Base-by-base conservation (phyloP, 1,139 yeast species). In the Hemisphaericaspora subhashii region DNA sequence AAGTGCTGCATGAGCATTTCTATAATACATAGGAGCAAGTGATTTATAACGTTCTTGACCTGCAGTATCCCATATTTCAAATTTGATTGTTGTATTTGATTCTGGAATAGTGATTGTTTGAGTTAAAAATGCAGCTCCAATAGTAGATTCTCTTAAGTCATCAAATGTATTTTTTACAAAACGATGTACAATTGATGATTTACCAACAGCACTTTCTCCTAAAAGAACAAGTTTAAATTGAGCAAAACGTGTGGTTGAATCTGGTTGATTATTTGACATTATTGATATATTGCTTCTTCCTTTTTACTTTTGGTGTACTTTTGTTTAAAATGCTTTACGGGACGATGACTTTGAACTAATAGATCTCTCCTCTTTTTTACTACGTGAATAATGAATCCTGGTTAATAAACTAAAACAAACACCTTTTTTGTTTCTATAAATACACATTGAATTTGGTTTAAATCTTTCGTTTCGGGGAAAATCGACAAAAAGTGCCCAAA, bases 101-200 rank as follows among this genome's bases (percentile, higher is more conserved):
- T 62, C 64, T 4, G 67, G 66, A 33, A 63, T 53, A 12, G 58
- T 81, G 68, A 62, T 82, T 72, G 95, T 86, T 58, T 92, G 98
- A 12, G 98, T 90, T 43, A 92, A 71, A 60, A 92, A 92, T 3
- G 98, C 98, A 3, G 98, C 98, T 12, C 98, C 98, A 45, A 92
- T 92, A 6, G 98, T 92, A 17, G 96, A 86, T 63, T 92, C 98
- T 52, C 97, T 77, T 66, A 86, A 79, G 56, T 89, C 96, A 54
- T 90, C 96, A 60, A 92, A 94, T 22, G 95, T 86, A 59, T 90
- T 94, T 52, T 71, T 72, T 37, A 71, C 77, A 40, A 64, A 68
- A 30, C 74, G 53, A 48, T 68, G 76, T 10, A 71, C 77, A 13
- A 71, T 68, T 21, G 75, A 68, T 29, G 74, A 68, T 47, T 71